Base-by-base conservation (phyloP, 2,329 filamentous ascomycete genomes). In the Fusarium goolgardi region DNA sequence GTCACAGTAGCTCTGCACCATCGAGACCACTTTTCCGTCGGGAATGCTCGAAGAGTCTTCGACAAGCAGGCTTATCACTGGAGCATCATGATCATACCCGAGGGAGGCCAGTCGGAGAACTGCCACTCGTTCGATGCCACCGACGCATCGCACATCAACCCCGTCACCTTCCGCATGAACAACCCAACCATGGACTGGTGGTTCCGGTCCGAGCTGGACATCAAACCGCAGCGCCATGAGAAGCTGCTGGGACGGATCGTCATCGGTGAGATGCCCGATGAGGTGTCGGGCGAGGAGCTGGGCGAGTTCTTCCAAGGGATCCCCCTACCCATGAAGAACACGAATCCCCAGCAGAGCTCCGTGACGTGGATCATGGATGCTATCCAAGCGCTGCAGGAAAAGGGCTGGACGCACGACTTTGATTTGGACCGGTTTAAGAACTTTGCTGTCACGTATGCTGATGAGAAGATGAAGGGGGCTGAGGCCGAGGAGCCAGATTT, bases 111-210 rank as follows among this genome's bases (percentile, higher is more conserved):
- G 27, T 20, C 50, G 3, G 27, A 65, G 59, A 43, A 23, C 15
- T 74, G 65, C 39, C 41, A 65, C 5, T 34, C 57, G 1, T 78
- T 68, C 44, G 75, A 77, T 11, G 77, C 76, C 4, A 78, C 77
- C 4, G 77, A 78, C 46, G 46, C 66, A 45, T 73, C 71, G 1
- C 65, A 73, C 9, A 74, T 78, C 53, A 70, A 78, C 54, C 72
- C 71, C 3, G 62, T 65, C 8, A 78, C 75, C 1, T 77, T 75
- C 8, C 70, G 76, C 45, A 64, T 78, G 71, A 65, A 44, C 4
- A 78, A 78, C 43, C 77, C 76, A 16, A 65, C 61, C 35, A 76
- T 78, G 75, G 69, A 75, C 49, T 78, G 76, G 77, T 74, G 71
- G 74, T 69, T 76, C 23, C 67, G 70, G 13, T 31, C 37, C 21